These are phyloP conservation scores for Tuber brumale DNA, from an alignment of 495 filamentous ascomycete genomes.

Conservation along the genomic window DNA sequence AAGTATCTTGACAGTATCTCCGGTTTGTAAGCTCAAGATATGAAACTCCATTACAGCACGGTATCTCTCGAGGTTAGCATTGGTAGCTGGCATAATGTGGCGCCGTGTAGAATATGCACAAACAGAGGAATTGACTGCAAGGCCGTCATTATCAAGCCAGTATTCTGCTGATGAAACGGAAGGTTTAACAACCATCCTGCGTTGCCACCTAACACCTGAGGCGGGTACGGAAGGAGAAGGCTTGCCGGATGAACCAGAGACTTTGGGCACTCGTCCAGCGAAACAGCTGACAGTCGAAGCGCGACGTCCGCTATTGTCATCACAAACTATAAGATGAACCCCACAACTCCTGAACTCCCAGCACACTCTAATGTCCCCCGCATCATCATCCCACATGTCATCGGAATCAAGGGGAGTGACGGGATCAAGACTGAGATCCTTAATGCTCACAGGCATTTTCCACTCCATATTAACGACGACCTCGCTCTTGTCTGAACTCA, in stretches of 20 bases:
- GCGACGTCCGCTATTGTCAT: conserved; percentile 28
- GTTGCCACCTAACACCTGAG: conserved; percentile 20
- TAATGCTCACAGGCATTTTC: conserved; percentile 27
- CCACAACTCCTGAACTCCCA: conserved; percentile 40
- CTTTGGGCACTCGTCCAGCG: conserved; percentile 10
- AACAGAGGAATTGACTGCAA: conserved; percentile 31
- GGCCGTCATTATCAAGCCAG: conserved; percentile 38
- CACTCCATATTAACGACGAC: conserved; percentile 35
- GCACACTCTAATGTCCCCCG: conserved; percentile 9
- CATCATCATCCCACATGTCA: conserved; percentile 21
- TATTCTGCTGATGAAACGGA: conserved; percentile 23
- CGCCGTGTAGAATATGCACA: conserved; percentile 35
- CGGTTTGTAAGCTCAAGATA: conserved; percentile 29
- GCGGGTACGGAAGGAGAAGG: neutral
- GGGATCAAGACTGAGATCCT: conserved; percentile 26
- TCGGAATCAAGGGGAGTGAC: conserved; percentile 15
- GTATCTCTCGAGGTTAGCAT: neutral
- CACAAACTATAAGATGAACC: conserved; percentile 30
- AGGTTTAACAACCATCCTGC: conserved; percentile 28
- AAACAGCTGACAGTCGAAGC: conserved; percentile 36
- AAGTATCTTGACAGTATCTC: conserved; percentile 32
- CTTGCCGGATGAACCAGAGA: neutral
- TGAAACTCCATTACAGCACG: conserved; percentile 37
- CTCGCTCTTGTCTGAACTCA: conserved; percentile 18
- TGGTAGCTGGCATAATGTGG: conserved; percentile 19